These are phyloP conservation scores for Puccinellia tenuiflora DNA, from an alignment of 176 grass and related monocot species.

Conservation along the genomic window DNA sequence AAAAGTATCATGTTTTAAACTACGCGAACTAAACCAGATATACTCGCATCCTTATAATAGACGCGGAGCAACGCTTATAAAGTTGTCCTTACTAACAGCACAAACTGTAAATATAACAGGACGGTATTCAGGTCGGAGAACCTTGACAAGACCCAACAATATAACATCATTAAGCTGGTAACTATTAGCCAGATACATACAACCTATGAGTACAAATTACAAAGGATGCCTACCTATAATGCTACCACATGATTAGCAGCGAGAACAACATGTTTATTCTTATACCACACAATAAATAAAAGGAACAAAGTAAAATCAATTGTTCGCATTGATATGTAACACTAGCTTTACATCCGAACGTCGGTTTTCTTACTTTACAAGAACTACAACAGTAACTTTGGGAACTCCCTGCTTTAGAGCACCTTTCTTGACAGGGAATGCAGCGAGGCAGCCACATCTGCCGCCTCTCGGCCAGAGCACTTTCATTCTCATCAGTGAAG, in stretches of 20 bases:
- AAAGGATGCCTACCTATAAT: constrained; percentile 9
- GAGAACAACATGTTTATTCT: background rate
- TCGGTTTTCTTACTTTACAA: constrained; percentile 28
- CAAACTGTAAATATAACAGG: no score
- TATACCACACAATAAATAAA: constrained; percentile 15
- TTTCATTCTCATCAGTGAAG: constrained; percentile 8
- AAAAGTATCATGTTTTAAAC: no score
- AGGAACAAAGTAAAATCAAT: constrained; percentile 6
- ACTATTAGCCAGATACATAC: constrained; percentile 33
- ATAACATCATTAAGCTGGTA: background rate
- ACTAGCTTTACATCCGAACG: constrained; percentile 42
- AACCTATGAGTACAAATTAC: constrained; percentile 20
- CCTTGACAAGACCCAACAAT: background rate
- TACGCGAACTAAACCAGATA: no score
- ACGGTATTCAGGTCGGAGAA: background rate
- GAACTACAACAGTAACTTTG: constrained; percentile 14
- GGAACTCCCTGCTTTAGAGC: background rate
- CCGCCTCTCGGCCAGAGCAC: background rate
- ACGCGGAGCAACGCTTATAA: no score
- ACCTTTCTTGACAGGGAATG: background rate
- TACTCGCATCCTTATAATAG: no score
- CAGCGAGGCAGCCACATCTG: background rate
- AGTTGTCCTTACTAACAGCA: no score
- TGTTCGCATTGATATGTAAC: constrained; percentile 14
- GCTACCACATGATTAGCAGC: constrained; percentile 20